Conservation (phyloP, 495 filamentous ascomycete genomes). For the Hypoxylon subgilvum region DNA sequence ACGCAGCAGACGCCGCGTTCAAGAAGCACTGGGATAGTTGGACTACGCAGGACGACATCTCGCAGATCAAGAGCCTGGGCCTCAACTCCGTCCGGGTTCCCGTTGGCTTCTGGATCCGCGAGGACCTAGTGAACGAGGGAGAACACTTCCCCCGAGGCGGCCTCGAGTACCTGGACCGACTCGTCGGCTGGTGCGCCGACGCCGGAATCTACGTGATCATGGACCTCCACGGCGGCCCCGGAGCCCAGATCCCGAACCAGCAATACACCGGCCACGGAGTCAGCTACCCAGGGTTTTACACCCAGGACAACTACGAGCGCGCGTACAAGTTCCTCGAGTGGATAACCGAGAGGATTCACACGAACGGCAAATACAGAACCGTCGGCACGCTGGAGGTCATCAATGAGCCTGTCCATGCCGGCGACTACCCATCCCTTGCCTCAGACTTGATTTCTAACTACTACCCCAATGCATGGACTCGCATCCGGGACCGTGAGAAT, state of each 20-base stretch:
- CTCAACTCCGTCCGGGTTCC: constrained; percentile 68
- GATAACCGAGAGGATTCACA: constrained; percentile 63
- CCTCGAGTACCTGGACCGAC: constrained; percentile 56
- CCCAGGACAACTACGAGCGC: constrained; percentile 61
- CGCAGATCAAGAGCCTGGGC: constrained; percentile 56
- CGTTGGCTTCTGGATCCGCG: constrained; percentile 68
- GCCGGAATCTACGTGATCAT: constrained; percentile 67
- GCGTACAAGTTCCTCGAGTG: constrained; percentile 64
- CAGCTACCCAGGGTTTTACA: constrained; percentile 59
- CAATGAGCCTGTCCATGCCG: constrained; percentile 63
- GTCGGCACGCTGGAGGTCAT: constrained; percentile 66
- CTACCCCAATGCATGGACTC: constrained; percentile 35
- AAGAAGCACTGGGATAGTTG: constrained; percentile 64
- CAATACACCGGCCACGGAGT: constrained; percentile 63
- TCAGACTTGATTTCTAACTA: constrained; percentile 39
- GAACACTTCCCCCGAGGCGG: constrained; percentile 62
- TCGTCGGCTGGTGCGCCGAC: constrained; percentile 63
- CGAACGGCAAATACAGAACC: constrained; percentile 46
- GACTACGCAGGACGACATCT: constrained; percentile 63
- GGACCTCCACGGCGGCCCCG: constrained; percentile 68
- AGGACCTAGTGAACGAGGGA: constrained; percentile 60
- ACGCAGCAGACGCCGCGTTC: constrained; percentile 59
- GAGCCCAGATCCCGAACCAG: constrained; percentile 58
- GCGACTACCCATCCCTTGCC: constrained; percentile 45
- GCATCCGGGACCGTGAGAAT: constrained; percentile 35